Evolutionary conservation across 495 filamentous ascomycete species (phyloP).

Genomic region (Letharia columbiana): DNA sequence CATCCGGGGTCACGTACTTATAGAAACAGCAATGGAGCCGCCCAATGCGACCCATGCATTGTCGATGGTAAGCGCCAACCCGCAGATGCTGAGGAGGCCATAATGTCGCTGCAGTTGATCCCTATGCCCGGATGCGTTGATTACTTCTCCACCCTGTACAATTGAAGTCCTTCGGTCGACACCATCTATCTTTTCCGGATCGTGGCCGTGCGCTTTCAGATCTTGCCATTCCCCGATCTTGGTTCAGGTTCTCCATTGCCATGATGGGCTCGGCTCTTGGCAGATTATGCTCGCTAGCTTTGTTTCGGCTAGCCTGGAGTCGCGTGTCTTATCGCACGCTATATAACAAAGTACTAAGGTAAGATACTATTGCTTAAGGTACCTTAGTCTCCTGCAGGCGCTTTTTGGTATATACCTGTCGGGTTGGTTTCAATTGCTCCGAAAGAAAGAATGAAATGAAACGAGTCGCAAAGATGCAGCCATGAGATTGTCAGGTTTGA

Average conservation of each 20-base stretch:
- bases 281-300: not conserved
- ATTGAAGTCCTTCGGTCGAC: slow-evolving; percentile 9
- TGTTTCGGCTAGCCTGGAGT: not conserved
- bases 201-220: not conserved
- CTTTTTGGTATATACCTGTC: not conserved
- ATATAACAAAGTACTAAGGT: too few relatives aligned
- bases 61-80: slow-evolving; percentile 46
- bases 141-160: slow-evolving; percentile 2
- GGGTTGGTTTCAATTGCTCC: not conserved
- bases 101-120: slow-evolving; percentile 56
- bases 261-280: not conserved
- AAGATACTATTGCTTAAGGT: not conserved
- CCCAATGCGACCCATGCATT: slow-evolving; percentile 55
- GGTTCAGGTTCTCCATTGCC: not conserved
- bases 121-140: slow-evolving; percentile 50
- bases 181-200: slow-evolving; percentile 10
- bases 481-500: not conserved
- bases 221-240: not conserved
- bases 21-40: slow-evolving; percentile 36
- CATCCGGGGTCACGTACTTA: slow-evolving; percentile 18
- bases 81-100: slow-evolving; percentile 48
- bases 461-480: not conserved
- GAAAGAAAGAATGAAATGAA: not conserved
- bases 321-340: not conserved
- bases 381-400: not conserved